Conservation (phyloP, 768 basidiomycete species). For the Trametes meyenii region DNA sequence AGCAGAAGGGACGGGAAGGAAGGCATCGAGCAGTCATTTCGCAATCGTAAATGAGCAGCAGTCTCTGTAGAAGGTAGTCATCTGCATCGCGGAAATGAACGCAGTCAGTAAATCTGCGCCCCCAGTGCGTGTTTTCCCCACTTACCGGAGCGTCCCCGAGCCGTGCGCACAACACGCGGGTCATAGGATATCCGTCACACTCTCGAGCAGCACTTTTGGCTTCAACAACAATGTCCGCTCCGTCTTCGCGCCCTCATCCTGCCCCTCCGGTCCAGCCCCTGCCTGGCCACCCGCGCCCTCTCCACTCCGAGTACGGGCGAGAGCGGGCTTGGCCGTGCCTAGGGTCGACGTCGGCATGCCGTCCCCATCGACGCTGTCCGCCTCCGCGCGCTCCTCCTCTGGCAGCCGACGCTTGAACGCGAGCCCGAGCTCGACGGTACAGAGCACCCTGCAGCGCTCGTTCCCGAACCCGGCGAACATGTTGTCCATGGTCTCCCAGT, state of each 20-base stretch:
- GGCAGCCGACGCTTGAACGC: constrained; percentile 23
- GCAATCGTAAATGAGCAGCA: background rate
- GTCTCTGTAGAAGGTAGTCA: background rate
- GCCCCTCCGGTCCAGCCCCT: background rate
- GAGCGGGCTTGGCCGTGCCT: background rate
- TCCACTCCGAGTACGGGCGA: background rate
- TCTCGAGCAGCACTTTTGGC: constrained; percentile 35
- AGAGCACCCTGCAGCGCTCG: constrained; percentile 30
- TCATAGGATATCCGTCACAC: constrained; percentile 29
- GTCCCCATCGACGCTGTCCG: constrained; percentile 21
- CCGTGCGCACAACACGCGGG: background rate
- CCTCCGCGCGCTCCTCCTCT: constrained; percentile 21
- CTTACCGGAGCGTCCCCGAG: background rate
- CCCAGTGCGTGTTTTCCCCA: background rate
- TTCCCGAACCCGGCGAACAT: constrained; percentile 26
- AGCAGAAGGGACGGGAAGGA: background rate
- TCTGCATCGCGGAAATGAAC: constrained; percentile 4
- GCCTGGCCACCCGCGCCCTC: background rate
- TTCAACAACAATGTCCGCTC: constrained; percentile 31
- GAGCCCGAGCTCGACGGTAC: constrained; percentile 36
- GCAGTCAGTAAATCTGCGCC: background rate
- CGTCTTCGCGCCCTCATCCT: constrained; percentile 5
- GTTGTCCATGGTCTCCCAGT: constrained; percentile 33
- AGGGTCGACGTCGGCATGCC: constrained; percentile 11
- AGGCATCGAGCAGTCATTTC: background rate